phyloP scores from a whole-genome alignment of 257 asterid species.

The Nicotiana attenuata region DNA sequence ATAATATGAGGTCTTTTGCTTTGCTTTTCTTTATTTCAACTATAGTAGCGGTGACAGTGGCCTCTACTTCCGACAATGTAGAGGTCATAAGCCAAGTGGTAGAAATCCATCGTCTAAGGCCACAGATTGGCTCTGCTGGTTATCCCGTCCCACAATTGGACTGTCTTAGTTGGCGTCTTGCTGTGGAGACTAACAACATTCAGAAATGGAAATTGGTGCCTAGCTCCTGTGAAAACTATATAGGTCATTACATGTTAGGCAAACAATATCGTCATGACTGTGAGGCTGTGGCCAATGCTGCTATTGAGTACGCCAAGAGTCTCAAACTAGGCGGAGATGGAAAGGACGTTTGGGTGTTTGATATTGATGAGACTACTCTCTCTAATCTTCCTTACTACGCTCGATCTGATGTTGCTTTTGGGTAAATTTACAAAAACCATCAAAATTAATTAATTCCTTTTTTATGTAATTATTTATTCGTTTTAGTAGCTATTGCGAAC shows the following conservation, averaged over 20 bases:
- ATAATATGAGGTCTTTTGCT: neutral
- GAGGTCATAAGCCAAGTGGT: neutral
- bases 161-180: conserved; percentile 77
- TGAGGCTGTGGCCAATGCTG: conserved; percentile 33
- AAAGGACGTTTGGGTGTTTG: conserved; percentile 44
- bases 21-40: neutral
- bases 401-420: conserved; percentile 37
- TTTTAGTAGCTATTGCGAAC: neutral
- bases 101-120: conserved; percentile 43
- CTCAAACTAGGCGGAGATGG: conserved; percentile 29
- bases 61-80: neutral
- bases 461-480: too few species aligned
- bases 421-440: conserved; percentile 17
- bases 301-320: conserved; percentile 37
- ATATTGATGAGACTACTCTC: conserved; percentile 45
- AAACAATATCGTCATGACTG: conserved; percentile 52
- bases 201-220: conserved; percentile 41
- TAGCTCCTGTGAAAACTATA: conserved; percentile 35
- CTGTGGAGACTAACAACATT: conserved; percentile 55
- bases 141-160: conserved; percentile 22
- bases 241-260: conserved; percentile 61
- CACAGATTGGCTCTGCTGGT: conserved; percentile 30
- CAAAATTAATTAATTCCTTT: too few species aligned
- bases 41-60: neutral
- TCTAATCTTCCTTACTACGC: conserved; percentile 41